Base-by-base conservation (phyloP, 768 basidiomycete genomes). In the Boletales sp. region DNA sequence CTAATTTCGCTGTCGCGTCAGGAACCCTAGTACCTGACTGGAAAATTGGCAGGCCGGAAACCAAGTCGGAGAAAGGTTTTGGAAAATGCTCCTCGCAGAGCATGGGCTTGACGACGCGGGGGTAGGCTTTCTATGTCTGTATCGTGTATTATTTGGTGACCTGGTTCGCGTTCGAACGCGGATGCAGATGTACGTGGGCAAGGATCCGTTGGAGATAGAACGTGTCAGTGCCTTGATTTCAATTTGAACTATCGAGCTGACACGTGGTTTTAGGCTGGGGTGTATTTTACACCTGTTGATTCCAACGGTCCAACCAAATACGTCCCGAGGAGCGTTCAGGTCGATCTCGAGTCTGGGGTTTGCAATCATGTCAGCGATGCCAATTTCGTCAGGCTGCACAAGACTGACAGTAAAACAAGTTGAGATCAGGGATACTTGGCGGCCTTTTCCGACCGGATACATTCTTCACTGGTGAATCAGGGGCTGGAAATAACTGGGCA, bases 401-500 rank as follows among this genome's bases (percentile, higher is more conserved):
- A 35, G 30, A 21, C 53, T 49, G 33, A 64, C 25, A 21, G n/a
- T 18, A 14, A 37, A 6, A 10, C 55, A 90, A 28, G 82, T 70
- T 91, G 44, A 81, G 82, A 41, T 76, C 82, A 25, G 88, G 91
- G 11, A 69, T 78, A 3, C 70, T 89, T 35, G 93, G 93, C 3
- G 58, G 64, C 8, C 75, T 98, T 7, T 96, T 94, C 72, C 80
- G 85, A 43, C 94, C 94, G 2, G 92, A 94, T 63, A 95, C 90
- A 2, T 95, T 79, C 64, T 65, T 94, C 41, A 79, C 80, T 34
- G 77, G 82, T 7, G 68, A 77, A 39, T 71, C 73, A 50, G 78
- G 82, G 44, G 84, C 93, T 1, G 94, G 93, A 15, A 96, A 97
- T 61, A 95, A 94, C 56, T 96, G 91, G 89, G 93, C 92, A 14